phyloP scores from a whole-genome alignment of 805 yeast species.

The Scheffersomyces stipitis region DNA sequence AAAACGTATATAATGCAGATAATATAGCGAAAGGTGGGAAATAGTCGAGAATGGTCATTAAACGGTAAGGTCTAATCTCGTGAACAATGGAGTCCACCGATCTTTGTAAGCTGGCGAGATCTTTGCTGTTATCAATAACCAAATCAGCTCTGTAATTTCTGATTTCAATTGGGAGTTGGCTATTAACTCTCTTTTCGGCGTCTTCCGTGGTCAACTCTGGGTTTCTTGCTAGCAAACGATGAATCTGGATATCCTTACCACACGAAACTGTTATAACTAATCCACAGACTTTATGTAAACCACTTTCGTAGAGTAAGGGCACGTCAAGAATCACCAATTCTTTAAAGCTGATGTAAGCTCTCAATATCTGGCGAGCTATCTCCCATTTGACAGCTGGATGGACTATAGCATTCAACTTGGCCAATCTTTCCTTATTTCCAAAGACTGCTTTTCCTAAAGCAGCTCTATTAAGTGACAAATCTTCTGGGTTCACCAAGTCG shows the following conservation, averaged over 20 bases:
- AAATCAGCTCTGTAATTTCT: slow-evolving; percentile 62
- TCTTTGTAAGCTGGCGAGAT: slow-evolving; percentile 20
- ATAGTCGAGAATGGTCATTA: slow-evolving; percentile 8
- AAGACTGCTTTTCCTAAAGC: slow-evolving; percentile 80
- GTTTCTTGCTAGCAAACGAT: slow-evolving; percentile 66
- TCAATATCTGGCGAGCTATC: slow-evolving; percentile 56
- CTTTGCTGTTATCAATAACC: slow-evolving; percentile 60
- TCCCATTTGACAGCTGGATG: slow-evolving; percentile 84
- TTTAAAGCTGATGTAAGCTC: slow-evolving; percentile 58
- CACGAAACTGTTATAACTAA: slow-evolving; percentile 68
- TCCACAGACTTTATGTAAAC: slow-evolving; percentile 71
- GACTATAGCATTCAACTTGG: slow-evolving; percentile 66
- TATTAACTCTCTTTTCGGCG: slow-evolving; percentile 65
- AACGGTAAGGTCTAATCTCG: slow-evolving; percentile 33
- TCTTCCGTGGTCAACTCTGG: slow-evolving; percentile 64
- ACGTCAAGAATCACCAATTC: slow-evolving; percentile 78
- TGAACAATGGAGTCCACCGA: slow-evolving; percentile 21
- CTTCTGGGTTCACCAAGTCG: slow-evolving; percentile 42
- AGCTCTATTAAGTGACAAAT: slow-evolving; percentile 59
- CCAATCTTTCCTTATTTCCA: slow-evolving; percentile 58
- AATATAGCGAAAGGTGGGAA: slow-evolving; percentile 14
- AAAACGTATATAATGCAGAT: slow-evolving; percentile 10
- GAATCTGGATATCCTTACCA: slow-evolving; percentile 53
- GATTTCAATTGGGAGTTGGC: slow-evolving; percentile 70
- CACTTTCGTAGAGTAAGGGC: slow-evolving; percentile 84